These are phyloP conservation scores for Coemansia sp. DNA, from an alignment of 192 early-diverging fungal genomes.

Conservation along the genomic window DNA sequence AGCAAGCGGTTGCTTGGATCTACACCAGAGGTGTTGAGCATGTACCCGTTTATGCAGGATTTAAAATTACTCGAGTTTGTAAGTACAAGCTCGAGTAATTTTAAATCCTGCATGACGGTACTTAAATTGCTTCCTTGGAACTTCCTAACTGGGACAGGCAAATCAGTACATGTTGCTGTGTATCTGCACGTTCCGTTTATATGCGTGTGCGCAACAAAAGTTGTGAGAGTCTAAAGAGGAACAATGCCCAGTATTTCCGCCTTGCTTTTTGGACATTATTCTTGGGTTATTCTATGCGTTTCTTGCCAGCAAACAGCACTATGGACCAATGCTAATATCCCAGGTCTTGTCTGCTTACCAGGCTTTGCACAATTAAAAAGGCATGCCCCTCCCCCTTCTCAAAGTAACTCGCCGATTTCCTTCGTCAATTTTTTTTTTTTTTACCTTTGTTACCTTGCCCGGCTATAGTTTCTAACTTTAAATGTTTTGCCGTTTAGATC, in stretches of 20 bases:
- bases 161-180: background rate
- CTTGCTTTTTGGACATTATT: too few species aligned
- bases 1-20: too few species aligned
- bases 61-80: background rate
- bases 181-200: slow-evolving; percentile 14
- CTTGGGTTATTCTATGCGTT: too few species aligned
- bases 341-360: background rate
- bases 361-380: background rate
- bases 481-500: slow-evolving; percentile 29
- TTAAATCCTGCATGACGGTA: slow-evolving; percentile 23
- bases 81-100: slow-evolving; percentile 1
- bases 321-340: background rate
- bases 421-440: background rate
- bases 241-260: too few species aligned
- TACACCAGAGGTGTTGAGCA: too few species aligned
- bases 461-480: background rate
- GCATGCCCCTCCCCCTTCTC: background rate
- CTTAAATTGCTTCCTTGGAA: slow-evolving; percentile 32
- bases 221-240: too few species aligned
- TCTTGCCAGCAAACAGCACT: background rate
- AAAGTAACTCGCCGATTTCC: background rate
- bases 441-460: slow-evolving; percentile 1
- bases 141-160: slow-evolving; percentile 11
- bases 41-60: background rate
- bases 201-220: too few species aligned